phyloP scores from a whole-genome alignment of 768 basidiomycete species.

The Neoboletus brunneissimus region DNA sequence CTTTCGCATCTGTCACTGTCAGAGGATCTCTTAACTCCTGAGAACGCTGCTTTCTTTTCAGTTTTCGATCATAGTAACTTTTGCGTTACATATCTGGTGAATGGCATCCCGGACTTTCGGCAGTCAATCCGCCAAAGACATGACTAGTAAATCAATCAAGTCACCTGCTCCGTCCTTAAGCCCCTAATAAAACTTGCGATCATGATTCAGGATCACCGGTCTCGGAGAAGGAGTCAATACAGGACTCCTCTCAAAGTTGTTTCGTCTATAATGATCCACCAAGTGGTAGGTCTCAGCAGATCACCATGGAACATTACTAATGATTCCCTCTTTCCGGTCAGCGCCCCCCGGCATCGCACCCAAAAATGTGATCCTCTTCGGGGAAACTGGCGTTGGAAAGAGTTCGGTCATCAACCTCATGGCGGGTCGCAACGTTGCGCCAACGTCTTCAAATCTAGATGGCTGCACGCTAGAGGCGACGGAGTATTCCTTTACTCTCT shows the following conservation, averaged over 20 bases:
- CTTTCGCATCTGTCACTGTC: neutral
- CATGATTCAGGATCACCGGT: neutral
- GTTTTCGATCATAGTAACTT: neutral
- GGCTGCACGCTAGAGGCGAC: neutral
- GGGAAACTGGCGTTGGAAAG: neutral
- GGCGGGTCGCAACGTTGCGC: neutral
- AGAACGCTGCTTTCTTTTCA: neutral
- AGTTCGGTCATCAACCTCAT: conserved; percentile 6
- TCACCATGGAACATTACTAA: neutral
- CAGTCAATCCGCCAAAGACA: neutral
- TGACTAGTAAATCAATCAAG: neutral
- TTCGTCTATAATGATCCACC: neutral
- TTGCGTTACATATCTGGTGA: neutral
- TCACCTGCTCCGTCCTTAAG: neutral
- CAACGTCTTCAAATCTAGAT: neutral
- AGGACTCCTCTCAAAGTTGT: neutral
- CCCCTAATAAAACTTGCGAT: neutral
- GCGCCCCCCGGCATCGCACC: neutral
- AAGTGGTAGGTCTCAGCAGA: neutral
- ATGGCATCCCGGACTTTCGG: neutral
- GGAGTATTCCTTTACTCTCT: neutral
- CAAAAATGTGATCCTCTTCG: conserved; percentile 3
- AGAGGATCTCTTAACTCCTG: neutral
- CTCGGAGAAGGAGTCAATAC: neutral
- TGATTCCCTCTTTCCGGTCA: neutral